These are phyloP conservation scores for Styphnolobium japonicum DNA, from an alignment of 306 rosid genomes.

Conservation along the genomic window DNA sequence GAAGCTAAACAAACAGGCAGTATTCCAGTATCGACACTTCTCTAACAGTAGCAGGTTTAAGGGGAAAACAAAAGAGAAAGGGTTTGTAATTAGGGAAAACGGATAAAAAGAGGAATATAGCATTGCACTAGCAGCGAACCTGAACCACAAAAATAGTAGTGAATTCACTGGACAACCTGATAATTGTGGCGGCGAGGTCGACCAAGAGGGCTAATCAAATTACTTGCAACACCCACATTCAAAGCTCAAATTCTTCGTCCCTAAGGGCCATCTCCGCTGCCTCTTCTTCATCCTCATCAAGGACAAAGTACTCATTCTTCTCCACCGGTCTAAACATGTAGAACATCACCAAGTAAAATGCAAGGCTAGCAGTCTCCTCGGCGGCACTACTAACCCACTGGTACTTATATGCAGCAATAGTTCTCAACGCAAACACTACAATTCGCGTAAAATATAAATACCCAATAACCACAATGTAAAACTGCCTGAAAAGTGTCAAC, in stretches of 20 bases:
- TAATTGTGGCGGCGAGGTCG: constrained; percentile 4
- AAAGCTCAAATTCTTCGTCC: constrained; percentile 88
- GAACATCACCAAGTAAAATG: constrained; percentile 75
- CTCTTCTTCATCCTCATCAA: constrained; percentile 96
- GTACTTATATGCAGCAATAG: constrained; percentile 87
- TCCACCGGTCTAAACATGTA: constrained; percentile 94
- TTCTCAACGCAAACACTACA: constrained; percentile 81
- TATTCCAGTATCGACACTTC: constrained; percentile 33
- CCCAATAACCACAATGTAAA: constrained; percentile 85
- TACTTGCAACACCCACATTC: constrained; percentile 22
- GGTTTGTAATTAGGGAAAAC: not conserved
- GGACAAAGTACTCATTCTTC: constrained; percentile 78
- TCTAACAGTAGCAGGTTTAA: constrained; percentile 20
- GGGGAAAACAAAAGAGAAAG: not conserved
- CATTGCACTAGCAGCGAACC: constrained; percentile 30
- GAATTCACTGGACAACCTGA: constrained; percentile 12
- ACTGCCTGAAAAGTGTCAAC: constrained; percentile 85
- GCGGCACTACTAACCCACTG: constrained; percentile 96
- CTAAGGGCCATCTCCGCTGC: constrained; percentile 82
- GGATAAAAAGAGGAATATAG: constrained; percentile 1
- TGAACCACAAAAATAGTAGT: constrained; percentile 26
- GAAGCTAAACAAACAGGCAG: constrained; percentile 32
- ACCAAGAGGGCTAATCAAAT: constrained; percentile 10
- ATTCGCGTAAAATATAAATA: constrained; percentile 81
- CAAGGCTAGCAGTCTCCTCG: constrained; percentile 79